These are phyloP conservation scores for Mycena kentingensis DNA, from an alignment of 768 basidiomycete genomes.

Conservation along the genomic window DNA sequence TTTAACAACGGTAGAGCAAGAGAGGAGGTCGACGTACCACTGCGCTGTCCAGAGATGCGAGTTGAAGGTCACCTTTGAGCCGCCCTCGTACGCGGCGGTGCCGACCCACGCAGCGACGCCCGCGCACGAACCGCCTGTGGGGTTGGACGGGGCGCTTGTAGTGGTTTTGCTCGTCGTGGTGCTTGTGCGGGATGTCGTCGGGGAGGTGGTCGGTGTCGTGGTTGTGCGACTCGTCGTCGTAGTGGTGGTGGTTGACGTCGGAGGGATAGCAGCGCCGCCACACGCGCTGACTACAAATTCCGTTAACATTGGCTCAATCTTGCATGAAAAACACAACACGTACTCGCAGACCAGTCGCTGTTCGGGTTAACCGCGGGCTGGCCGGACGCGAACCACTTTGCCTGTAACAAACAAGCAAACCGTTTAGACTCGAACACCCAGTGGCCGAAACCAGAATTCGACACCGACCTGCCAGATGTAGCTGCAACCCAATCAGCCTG, in stretches of 20 bases:
- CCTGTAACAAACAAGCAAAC: conserved; percentile 37
- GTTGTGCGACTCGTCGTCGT: conserved; percentile 16
- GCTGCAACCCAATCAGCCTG: conserved; percentile 28
- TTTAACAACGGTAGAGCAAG: not conserved
- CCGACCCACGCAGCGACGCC: conserved; percentile 56
- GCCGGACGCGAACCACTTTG: conserved; percentile 58
- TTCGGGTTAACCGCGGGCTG: conserved; percentile 50
- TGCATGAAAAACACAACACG: conserved; percentile 23
- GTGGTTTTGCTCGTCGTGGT: conserved; percentile 26
- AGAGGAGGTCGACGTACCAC: conserved; percentile 33
- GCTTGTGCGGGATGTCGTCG: conserved; percentile 21
- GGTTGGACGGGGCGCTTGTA: conserved; percentile 28
- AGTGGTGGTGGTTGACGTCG: conserved; percentile 22
- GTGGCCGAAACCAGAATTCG: not conserved
- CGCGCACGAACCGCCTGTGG: conserved; percentile 42
- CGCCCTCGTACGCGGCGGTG: conserved; percentile 49
- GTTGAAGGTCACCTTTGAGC: conserved; percentile 41
- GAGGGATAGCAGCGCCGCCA: conserved; percentile 32
- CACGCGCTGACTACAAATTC: conserved; percentile 54
- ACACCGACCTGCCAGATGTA: conserved; percentile 63
- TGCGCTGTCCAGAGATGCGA: conserved; percentile 49
- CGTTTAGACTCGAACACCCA: no score
- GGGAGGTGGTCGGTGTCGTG: conserved; percentile 5
- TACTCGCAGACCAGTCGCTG: conserved; percentile 69
- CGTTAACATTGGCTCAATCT: not conserved